A percentile compares a stretch with the other conserved stretches of the same genome.
phyloP scores from a whole-genome alignment of 2,329 filamentous ascomycete genomes.

The Alternaria gansuensis region DNA sequence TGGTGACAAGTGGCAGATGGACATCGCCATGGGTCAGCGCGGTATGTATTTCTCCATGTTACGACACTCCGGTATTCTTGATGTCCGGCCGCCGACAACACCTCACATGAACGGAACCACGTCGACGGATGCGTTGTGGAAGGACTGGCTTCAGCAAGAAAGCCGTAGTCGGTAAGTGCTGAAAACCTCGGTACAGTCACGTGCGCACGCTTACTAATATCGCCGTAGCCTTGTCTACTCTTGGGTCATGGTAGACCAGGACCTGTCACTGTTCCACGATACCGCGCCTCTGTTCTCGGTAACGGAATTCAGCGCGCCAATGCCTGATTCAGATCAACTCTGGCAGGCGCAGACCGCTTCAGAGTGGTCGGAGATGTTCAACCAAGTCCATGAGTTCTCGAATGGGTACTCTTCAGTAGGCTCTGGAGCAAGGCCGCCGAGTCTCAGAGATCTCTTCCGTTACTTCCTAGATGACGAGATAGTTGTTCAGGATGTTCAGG shows the following conservation, averaged over 20 bases:
- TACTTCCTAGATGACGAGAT: constrained; percentile 73
- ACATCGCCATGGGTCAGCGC: constrained; percentile 76
- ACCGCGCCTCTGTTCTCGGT: constrained; percentile 65
- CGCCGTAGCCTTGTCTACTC: constrained; percentile 71
- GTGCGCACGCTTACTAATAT: constrained; percentile 32
- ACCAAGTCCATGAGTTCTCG: constrained; percentile 66
- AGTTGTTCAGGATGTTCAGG: constrained; percentile 56
- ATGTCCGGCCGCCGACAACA: constrained; percentile 59
- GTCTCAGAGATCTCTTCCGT: constrained; percentile 71
- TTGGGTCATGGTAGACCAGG: constrained; percentile 78
- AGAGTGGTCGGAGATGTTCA: constrained; percentile 68
- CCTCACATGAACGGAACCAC: constrained; percentile 57
- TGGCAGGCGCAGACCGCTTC: constrained; percentile 68
- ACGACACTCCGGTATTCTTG: constrained; percentile 72
- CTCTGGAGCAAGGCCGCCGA: constrained; percentile 63
- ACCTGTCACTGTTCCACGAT: constrained; percentile 58
- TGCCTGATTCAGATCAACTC: constrained; percentile 69
- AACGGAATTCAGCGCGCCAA: constrained; percentile 70
- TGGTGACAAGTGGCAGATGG: constrained; percentile 80
- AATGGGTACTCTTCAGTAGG: constrained; percentile 64
- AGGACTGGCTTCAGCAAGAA: constrained; percentile 71
- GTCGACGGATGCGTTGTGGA: constrained; percentile 65
- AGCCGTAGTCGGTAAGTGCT: constrained; percentile 66
- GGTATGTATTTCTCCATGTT: constrained; percentile 79
- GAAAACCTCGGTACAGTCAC: constrained; percentile 29